Conservation (phyloP, 2,329 filamentous ascomycete species). For the Bipolaris zeicola region DNA sequence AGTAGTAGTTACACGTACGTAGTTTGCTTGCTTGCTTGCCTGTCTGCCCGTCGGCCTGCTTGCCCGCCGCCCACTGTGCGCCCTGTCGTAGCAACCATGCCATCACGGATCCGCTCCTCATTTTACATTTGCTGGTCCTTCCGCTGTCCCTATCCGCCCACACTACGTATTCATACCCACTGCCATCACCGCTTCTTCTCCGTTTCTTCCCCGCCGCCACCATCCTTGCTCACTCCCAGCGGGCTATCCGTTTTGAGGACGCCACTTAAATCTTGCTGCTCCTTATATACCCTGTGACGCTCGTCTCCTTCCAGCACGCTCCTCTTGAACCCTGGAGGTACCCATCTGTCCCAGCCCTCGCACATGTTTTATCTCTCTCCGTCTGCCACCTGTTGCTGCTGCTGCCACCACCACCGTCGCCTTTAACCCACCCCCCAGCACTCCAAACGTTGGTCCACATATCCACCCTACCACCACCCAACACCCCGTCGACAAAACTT, state of each 20-base stretch:
- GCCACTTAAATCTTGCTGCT: slow-evolving; percentile 49
- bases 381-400: slow-evolving; percentile 4
- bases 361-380: slow-evolving; percentile 41
- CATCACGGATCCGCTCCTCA: slow-evolving; percentile 36
- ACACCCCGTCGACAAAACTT: slow-evolving; percentile 16
- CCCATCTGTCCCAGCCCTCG: slow-evolving; percentile 31
- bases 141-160: slow-evolving; percentile 47
- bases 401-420: slow-evolving; percentile 10
- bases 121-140: slow-evolving; percentile 42
- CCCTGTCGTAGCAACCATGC: slow-evolving; percentile 33
- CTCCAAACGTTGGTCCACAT: background rate
- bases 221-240: slow-evolving; percentile 44
- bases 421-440: slow-evolving; percentile 6
- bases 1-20: background rate
- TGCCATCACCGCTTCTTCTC: slow-evolving; percentile 47
- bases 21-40: background rate
- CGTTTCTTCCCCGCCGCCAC: slow-evolving; percentile 46
- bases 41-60: background rate
- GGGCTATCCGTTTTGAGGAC: slow-evolving; percentile 44
- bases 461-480: slow-evolving; percentile 13
- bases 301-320: slow-evolving; percentile 38
- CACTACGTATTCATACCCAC: slow-evolving; percentile 45
- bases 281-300: slow-evolving; percentile 47
- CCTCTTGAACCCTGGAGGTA: slow-evolving; percentile 32
- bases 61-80: slow-evolving; percentile 11